Evolutionary conservation across 768 basidiomycete species (phyloP).

Genomic region (Russula griseocarnosa): DNA sequence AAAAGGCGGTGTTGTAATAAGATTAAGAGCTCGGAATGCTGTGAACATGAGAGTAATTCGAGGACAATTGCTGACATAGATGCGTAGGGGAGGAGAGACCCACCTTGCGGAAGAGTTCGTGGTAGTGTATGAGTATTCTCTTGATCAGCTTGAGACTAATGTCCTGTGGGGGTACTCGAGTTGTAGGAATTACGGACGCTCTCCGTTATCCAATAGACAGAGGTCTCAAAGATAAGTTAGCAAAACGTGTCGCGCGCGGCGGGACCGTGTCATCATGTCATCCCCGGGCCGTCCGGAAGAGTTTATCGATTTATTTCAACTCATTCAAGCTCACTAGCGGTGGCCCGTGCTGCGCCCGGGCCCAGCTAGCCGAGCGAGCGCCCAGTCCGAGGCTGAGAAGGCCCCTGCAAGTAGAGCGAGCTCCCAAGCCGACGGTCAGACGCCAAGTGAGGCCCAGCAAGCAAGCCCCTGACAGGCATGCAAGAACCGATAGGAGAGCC

Average conservation of each 20-base stretch:
- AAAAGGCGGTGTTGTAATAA: conserved; percentile 89
- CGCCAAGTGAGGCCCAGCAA: no score
- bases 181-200: conserved; percentile 57
- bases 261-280: conserved; percentile 58
- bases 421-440: no score
- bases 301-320: no score
- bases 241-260: conserved; percentile 81
- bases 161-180: conserved; percentile 84
- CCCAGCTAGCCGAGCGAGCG: no score
- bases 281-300: conserved; percentile 78
- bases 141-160: conserved; percentile 95
- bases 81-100: conserved; percentile 19
- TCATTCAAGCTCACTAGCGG: conserved; percentile 35
- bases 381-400: no score
- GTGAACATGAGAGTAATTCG: conserved; percentile 1
- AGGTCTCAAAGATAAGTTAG: conserved; percentile 88
- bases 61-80: neutral
- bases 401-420: no score
- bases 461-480: no score
- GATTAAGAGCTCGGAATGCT: conserved; percentile 81
- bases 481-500: no score
- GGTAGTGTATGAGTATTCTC: conserved; percentile 89
- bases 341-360: no score
- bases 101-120: conserved; percentile 80
- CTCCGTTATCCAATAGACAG: conserved; percentile 79